These are phyloP conservation scores for Candida broadrunensis DNA, from an alignment of 805 yeast genomes.

Conservation along the genomic window DNA sequence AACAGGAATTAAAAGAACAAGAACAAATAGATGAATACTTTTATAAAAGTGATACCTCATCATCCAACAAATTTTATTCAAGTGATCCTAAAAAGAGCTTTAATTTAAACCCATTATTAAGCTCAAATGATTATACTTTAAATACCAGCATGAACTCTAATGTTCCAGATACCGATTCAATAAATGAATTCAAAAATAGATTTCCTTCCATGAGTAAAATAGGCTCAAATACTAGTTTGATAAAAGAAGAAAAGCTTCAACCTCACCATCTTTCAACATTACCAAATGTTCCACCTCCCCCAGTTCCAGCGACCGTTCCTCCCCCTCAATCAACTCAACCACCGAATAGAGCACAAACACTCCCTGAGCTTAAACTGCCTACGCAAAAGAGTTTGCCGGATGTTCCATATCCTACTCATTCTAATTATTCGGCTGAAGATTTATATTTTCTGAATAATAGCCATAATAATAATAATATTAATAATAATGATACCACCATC, in stretches of 20 bases:
- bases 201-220: constrained; percentile 1
- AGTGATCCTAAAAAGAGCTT: background rate
- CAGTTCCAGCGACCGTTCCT: background rate
- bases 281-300: background rate
- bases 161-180: background rate
- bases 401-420: background rate
- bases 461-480: background rate
- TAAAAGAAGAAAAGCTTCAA: background rate
- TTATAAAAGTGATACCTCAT: background rate
- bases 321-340: background rate
- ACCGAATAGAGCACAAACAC: background rate
- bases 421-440: background rate
- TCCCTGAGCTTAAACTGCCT: background rate
- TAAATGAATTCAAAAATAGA: constrained; percentile 1
- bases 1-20: background rate
- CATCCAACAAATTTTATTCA: background rate
- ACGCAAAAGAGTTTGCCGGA: background rate
- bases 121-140: background rate
- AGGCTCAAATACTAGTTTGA: background rate
- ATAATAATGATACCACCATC: no score
- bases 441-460: background rate
- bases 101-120: background rate
- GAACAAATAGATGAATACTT: background rate
- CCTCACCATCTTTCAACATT: background rate
- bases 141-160: background rate